A percentile compares a stretch with the other conserved stretches of the same genome.
Evolutionary conservation across 2,329 filamentous ascomycete species (phyloP).

Genomic region (Trichoderma pleuroti): DNA sequence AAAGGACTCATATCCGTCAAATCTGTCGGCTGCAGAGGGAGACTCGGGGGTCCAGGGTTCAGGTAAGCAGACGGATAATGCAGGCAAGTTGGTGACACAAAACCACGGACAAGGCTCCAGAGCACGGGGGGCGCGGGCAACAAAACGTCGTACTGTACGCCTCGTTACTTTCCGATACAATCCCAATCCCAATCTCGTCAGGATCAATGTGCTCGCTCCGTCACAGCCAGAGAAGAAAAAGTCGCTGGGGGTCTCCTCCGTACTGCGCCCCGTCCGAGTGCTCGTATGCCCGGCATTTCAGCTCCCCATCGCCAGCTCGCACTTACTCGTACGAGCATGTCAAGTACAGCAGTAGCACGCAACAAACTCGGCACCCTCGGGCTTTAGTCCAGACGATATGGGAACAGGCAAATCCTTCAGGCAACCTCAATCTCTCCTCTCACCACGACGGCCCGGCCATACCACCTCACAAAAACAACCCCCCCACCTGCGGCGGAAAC

Average conservation of each 20-base stretch:
- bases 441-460: neutral
- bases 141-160: neutral
- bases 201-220: neutral
- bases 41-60: neutral
- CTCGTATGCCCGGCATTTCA: neutral
- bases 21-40: neutral
- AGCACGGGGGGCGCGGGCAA: neutral
- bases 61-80: neutral
- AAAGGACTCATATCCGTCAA: neutral
- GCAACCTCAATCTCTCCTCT: neutral
- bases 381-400: neutral
- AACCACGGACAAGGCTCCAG: neutral
- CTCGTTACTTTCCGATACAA: neutral
- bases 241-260: neutral
- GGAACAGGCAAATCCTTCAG: neutral
- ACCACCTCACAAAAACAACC: neutral
- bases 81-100: neutral
- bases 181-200: neutral
- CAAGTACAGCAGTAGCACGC: neutral
- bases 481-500: neutral
- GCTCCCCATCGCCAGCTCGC: neutral
- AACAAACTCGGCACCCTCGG: constrained; percentile 1
- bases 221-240: neutral
- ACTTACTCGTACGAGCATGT: neutral
- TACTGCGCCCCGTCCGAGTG: neutral